These are phyloP conservation scores for Debaryomyces sp. DNA, from an alignment of 1,139 yeast species.

Conservation along the genomic window DNA sequence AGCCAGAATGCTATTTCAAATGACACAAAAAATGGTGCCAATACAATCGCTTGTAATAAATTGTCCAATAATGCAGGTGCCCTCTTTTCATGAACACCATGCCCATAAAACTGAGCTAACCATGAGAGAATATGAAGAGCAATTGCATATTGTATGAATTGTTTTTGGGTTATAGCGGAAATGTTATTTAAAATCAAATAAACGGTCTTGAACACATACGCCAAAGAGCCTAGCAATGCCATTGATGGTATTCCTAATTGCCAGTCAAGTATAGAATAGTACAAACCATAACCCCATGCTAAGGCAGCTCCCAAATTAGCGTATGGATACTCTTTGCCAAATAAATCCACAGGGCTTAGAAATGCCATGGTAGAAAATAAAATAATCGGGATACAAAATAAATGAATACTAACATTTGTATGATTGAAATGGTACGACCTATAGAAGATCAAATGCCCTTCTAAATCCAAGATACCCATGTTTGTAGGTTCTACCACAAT, in stretches of 20 bases:
- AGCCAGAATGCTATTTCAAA: constrained; percentile 72
- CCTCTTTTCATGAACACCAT: constrained; percentile 75
- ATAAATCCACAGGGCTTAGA: constrained; percentile 24
- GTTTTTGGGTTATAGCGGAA: constrained; percentile 23
- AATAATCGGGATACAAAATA: constrained; percentile 79
- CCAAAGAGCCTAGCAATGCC: constrained; percentile 39
- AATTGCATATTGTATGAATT: constrained; percentile 33
- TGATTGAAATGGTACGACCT: constrained; percentile 77
- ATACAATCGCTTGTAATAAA: constrained; percentile 77
- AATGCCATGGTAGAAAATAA: constrained; percentile 56
- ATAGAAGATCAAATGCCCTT: constrained; percentile 76
- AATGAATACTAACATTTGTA: constrained; percentile 75
- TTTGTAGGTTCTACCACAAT: neutral
- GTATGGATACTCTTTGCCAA: constrained; percentile 29
- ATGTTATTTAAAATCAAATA: constrained; percentile 20
- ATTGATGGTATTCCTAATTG: constrained; percentile 43
- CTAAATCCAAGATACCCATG: constrained; percentile 49
- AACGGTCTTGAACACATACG: constrained; percentile 38
- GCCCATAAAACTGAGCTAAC: constrained; percentile 90
- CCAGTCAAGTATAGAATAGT: constrained; percentile 47
- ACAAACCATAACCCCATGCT: constrained; percentile 40
- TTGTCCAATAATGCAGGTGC: constrained; percentile 90
- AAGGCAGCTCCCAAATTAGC: constrained; percentile 41
- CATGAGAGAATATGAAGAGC: constrained; percentile 59
- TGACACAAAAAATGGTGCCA: constrained; percentile 89